Evolutionary conservation across 768 basidiomycete species (phyloP).

Genomic region (Hypholoma sublateritium): DNA sequence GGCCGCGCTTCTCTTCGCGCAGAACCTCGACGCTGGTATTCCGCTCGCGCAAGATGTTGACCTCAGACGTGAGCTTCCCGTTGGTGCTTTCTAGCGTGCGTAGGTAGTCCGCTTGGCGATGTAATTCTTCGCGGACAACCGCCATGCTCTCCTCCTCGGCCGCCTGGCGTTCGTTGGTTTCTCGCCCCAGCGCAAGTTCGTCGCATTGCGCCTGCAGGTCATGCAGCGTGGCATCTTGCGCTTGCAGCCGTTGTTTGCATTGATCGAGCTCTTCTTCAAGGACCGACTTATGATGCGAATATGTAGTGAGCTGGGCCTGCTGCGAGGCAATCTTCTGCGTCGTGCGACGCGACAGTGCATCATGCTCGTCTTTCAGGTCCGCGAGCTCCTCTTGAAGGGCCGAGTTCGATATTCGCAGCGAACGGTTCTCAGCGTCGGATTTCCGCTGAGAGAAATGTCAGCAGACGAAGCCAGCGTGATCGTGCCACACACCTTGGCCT

Average conservation of each 20-base stretch:
- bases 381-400: slow-evolving; percentile 56
- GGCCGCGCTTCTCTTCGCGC: slow-evolving; percentile 67
- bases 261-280: slow-evolving; percentile 50
- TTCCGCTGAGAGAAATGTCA: slow-evolving; percentile 35
- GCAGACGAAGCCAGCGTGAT: neutral
- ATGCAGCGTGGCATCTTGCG: slow-evolving; percentile 38
- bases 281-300: slow-evolving; percentile 43
- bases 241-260: slow-evolving; percentile 38
- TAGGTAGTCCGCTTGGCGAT: slow-evolving; percentile 62
- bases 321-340: slow-evolving; percentile 51
- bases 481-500: slow-evolving; percentile 55
- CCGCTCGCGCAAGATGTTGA: slow-evolving; percentile 51
- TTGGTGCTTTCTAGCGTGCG: slow-evolving; percentile 62
- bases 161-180: slow-evolving; percentile 22
- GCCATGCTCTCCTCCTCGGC: slow-evolving; percentile 56
- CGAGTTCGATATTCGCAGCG: slow-evolving; percentile 47
- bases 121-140: slow-evolving; percentile 67
- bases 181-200: slow-evolving; percentile 36
- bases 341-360: slow-evolving; percentile 45
- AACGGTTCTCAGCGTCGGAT: slow-evolving; percentile 49
- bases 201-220: slow-evolving; percentile 50
- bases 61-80: slow-evolving; percentile 51
- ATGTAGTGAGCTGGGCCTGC: slow-evolving; percentile 47
- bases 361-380: slow-evolving; percentile 60
- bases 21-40: slow-evolving; percentile 68